Base-by-base conservation (phyloP, 768 basidiomycete genomes). In the Tylopilus felleus region DNA sequence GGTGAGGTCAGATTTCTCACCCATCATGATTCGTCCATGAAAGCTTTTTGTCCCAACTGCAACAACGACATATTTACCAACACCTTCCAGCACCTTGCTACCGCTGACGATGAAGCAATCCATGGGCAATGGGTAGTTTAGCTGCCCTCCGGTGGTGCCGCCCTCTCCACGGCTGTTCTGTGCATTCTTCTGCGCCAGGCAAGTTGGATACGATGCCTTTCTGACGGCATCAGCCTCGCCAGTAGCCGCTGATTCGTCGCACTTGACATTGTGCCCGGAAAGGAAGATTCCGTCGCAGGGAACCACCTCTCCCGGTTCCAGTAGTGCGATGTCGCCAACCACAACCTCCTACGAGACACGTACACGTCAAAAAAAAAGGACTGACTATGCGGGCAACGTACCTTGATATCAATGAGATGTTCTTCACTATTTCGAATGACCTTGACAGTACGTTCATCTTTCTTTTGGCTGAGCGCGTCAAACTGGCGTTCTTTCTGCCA, bases 401-500 rank as follows among this genome's bases (percentile, higher is more conserved):
- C 91, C 73, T 90, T 93, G 68, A 96, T 81, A 58, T 90, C 90
- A 61, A 96, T 77, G 27, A 90, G 73, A 47, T 77, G 80, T 58
- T 93, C 90, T 12, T 75, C 67, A 29, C 85, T 86, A 51, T 81
- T 74, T 13, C 93, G 85, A 55, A 93, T 85, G 48, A 88, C 86
- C 71, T 93, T 93, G 61, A 93, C 84, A 6, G 80, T 83, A 25
- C 97, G 89, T 61, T 96, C 97, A 52, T 98, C 96, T 72, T 96
- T 96, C 73, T 95, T 89, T 61, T 89, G 90, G 65, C 98, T 98
- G 39, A 99, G 80, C 19, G 76, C 78, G 63, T 87, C 85, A 77
- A 99, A 99, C 72, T 98, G 97, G 2, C 86, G 85, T 71, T 99
- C 97, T 72, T 98, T 98, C 72, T 98, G 94, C 88, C 91, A 99